Conservation (phyloP, 2,329 filamentous ascomycete genomes). For the Fusarium burgessii region DNA sequence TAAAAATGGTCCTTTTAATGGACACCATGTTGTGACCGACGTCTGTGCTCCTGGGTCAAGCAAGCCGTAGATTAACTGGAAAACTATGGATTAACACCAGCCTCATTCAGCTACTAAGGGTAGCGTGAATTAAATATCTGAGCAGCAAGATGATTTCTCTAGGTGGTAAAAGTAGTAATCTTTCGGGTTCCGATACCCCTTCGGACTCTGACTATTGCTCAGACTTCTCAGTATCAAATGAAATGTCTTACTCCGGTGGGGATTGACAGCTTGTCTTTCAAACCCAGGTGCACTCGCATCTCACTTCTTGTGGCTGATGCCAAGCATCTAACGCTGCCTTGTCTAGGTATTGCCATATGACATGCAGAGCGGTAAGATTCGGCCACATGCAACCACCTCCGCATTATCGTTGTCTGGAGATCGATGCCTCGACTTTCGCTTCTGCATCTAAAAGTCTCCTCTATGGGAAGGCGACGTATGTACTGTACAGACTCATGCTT, state of each 20-base stretch:
- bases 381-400: background rate
- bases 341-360: background rate
- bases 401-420: background rate
- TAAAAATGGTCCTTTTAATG: slow-evolving; percentile 15
- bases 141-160: background rate
- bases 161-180: slow-evolving; percentile 12
- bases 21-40: background rate
- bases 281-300: background rate
- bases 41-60: slow-evolving; percentile 23
- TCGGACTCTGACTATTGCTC: background rate
- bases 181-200: background rate
- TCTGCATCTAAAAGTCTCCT: background rate
- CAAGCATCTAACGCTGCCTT: background rate
- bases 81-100: slow-evolving; percentile 5
- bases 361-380: background rate
- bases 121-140: background rate
- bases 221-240: background rate
- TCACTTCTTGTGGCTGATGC: background rate
- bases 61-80: slow-evolving; percentile 3
- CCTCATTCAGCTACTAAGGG: slow-evolving; percentile 2
- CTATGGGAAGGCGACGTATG: background rate
- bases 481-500: background rate
- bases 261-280: background rate
- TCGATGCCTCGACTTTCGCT: slow-evolving; percentile 1
- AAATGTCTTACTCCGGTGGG: background rate